Conservation (phyloP, 1,139 yeast genomes). For the Suhomyces choctaworum region DNA sequence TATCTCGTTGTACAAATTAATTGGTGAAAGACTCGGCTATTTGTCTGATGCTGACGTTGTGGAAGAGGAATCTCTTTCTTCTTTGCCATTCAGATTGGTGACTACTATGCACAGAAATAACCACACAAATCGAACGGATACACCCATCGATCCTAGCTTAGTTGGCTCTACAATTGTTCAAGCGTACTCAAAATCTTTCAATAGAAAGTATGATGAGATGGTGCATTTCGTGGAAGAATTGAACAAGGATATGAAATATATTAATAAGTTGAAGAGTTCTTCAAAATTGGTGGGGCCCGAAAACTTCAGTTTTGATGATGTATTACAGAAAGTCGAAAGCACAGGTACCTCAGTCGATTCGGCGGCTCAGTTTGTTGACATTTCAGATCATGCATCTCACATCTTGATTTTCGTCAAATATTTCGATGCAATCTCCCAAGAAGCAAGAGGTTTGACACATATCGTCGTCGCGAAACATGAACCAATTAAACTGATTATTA, state of each 20-base stretch:
- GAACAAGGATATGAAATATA: constrained; percentile 32
- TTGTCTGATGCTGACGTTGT: constrained; percentile 14
- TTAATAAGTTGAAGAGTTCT: constrained; percentile 17
- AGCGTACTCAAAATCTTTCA: constrained; percentile 43
- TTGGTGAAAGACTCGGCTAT: constrained; percentile 49
- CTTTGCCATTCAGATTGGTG: constrained; percentile 57
- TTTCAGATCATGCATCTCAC: constrained; percentile 35
- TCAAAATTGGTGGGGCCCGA: constrained; percentile 18
- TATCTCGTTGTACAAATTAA: constrained; percentile 47
- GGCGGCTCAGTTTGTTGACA: constrained; percentile 19
- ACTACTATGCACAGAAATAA: constrained; percentile 69
- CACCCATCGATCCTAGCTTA: constrained; percentile 43
- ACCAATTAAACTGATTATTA: constrained; percentile 44
- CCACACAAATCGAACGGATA: constrained; percentile 67
- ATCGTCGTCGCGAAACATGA: constrained; percentile 54
- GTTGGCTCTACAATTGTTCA: constrained; percentile 33
- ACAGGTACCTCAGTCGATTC: constrained; percentile 6
- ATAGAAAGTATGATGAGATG: constrained; percentile 45
- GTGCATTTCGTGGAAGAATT: constrained; percentile 50
- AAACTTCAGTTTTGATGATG: constrained; percentile 27
- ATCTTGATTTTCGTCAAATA: constrained; percentile 64
- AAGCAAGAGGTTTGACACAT: constrained; percentile 64
- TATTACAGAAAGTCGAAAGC: constrained; percentile 21
- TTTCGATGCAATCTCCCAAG: constrained; percentile 60
- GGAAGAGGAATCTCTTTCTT: constrained; percentile 18